Conservation (phyloP, 345 rosid species). For the Atalantia buxifolia region DNA sequence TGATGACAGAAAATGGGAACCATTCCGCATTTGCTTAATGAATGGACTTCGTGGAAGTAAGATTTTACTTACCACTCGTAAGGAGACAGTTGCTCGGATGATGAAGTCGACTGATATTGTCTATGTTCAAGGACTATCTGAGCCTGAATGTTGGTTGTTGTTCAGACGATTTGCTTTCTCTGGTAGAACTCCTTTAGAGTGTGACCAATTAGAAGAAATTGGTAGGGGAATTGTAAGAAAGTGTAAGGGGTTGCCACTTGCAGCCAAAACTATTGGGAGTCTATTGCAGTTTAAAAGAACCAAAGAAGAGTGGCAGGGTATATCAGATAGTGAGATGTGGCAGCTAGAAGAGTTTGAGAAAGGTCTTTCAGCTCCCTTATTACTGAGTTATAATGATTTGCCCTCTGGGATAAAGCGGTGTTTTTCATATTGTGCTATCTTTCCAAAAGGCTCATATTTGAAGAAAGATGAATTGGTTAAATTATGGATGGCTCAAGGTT, state of each 20-base stretch:
- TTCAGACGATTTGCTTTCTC: neutral
- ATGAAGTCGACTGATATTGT: neutral
- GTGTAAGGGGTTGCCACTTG: neutral
- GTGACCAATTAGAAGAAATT: neutral
- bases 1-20: neutral
- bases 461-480: neutral
- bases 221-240: neutral
- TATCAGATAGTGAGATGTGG: neutral
- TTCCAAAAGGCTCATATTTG: neutral
- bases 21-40: neutral
- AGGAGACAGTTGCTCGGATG: neutral
- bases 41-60: neutral
- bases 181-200: neutral
- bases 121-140: neutral
- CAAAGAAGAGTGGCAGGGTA: neutral
- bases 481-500: conserved; percentile 4
- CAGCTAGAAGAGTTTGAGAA: neutral
- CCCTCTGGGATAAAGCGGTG: neutral
- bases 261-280: neutral
- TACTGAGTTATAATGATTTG: neutral
- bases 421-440: neutral
- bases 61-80: neutral
- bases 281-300: neutral
- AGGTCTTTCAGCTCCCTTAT: neutral
- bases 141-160: neutral